phyloP scores from a whole-genome alignment of 192 early-diverging fungal genomes.

The Endogone sp. region DNA sequence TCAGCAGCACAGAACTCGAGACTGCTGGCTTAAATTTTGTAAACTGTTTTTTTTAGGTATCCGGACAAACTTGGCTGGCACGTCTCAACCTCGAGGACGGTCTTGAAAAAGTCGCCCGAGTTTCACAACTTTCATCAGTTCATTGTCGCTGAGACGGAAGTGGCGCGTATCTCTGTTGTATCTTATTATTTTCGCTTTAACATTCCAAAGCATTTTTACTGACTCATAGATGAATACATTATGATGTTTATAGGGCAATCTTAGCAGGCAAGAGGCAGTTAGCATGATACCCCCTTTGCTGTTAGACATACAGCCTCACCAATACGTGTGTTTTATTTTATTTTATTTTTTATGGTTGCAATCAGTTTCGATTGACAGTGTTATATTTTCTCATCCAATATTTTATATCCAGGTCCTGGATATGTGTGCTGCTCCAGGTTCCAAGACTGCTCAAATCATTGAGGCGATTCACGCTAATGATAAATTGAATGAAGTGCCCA shows the following conservation, averaged over 20 bases:
- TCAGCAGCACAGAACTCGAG: not conserved
- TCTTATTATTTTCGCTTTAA: not conserved
- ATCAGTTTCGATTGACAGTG: no score
- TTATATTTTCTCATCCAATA: not conserved
- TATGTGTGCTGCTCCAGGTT: slow-evolving; percentile 99
- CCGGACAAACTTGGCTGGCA: slow-evolving; percentile 92
- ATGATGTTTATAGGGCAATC: slow-evolving; percentile 66
- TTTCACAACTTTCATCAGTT: slow-evolving; percentile 88
- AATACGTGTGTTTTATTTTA: slow-evolving; percentile 52
- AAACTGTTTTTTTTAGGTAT: slow-evolving; percentile 43
- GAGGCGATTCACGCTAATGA: slow-evolving; percentile 72
- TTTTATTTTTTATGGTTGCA: no score
- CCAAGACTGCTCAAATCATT: slow-evolving; percentile 93
- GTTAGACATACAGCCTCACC: slow-evolving; percentile 84
- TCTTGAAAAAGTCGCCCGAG: slow-evolving; percentile 73
- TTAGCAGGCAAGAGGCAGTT: slow-evolving; percentile 94
- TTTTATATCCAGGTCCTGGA: slow-evolving; percentile 53
- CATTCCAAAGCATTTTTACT: not conserved
- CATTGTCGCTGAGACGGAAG: slow-evolving; percentile 96
- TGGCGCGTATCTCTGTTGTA: slow-evolving; percentile 28
- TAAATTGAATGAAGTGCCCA: slow-evolving; percentile 44
- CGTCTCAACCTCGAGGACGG: slow-evolving; percentile 68
- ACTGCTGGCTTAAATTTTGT: not conserved
- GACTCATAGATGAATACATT: slow-evolving; percentile 3
- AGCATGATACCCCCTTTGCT: slow-evolving; percentile 97